Percentiles rank a stretch among this genome's conserved stretches.
These are phyloP conservation scores for Talaromyces proteolyticus DNA, from an alignment of 495 filamentous ascomycete species.

Conservation along the genomic window DNA sequence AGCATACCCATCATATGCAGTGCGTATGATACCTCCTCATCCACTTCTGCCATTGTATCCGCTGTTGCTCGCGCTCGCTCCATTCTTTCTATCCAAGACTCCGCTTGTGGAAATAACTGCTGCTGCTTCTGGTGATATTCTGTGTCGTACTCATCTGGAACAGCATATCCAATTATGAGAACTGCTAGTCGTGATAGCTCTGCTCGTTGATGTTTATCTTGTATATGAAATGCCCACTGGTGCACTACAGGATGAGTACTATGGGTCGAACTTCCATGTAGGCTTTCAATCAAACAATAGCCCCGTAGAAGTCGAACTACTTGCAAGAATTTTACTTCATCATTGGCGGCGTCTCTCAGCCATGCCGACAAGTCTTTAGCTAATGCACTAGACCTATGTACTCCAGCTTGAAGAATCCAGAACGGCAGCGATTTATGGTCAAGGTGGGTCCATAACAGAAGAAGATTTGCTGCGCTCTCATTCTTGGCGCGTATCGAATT, in stretches of 20 bases:
- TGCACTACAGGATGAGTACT: slow-evolving; percentile 27
- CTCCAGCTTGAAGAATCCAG: slow-evolving; percentile 11
- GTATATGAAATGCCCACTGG: not conserved
- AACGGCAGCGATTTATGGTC: slow-evolving; percentile 22
- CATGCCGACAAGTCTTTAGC: slow-evolving; percentile 8
- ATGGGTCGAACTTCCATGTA: slow-evolving; percentile 16
- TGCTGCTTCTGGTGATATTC: slow-evolving; percentile 13
- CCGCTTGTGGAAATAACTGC: slow-evolving; percentile 19
- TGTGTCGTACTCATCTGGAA: slow-evolving; percentile 8
- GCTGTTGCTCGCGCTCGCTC: not conserved
- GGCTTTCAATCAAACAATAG: slow-evolving; percentile 24
- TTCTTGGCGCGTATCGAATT: slow-evolving; percentile 18
- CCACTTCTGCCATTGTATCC: not conserved
- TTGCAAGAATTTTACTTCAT: slow-evolving; percentile 18
- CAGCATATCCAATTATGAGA: slow-evolving; percentile 16
- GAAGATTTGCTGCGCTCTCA: slow-evolving; percentile 20
- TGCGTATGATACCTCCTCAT: not conserved
- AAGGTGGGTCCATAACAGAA: slow-evolving; percentile 27
- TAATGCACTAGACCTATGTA: slow-evolving; percentile 9
- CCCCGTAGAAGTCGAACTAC: slow-evolving; percentile 16
- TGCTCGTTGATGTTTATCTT: not conserved
- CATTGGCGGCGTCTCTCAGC: slow-evolving; percentile 19
- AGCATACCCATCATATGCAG: slow-evolving; percentile 14
- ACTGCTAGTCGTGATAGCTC: slow-evolving; percentile 12
- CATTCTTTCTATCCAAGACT: slow-evolving; percentile 13